Base-by-base conservation (phyloP, 495 filamentous ascomycete genomes). In the Penicillium cosmopolitanum region DNA sequence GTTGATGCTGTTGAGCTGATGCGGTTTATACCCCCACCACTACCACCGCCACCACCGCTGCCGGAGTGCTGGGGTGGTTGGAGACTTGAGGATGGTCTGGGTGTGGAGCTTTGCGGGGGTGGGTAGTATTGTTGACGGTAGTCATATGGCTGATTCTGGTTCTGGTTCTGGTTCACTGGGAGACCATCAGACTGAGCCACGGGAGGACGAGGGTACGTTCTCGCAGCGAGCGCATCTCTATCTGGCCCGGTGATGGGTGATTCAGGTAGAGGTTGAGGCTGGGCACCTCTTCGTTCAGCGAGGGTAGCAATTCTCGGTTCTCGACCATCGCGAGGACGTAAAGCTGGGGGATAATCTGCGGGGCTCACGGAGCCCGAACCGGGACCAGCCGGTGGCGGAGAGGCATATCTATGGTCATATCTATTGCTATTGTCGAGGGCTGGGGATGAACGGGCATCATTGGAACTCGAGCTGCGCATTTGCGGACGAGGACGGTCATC, bases 1-100 rank as follows among this genome's bases (percentile, higher is more conserved):
- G 86, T 96, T 1, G 95, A 97, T 15, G 93, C 92, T 28, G 90
- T 93, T 0, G 92, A 96, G 53, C 86, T 87, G 61, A 96, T 85
- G 23, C 93, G 85, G 74, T 93, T 90, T 71, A 97, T 82, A 6
- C 82, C 77, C 7, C 25, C 6, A 0, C 25, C 25, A 28, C 25
- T n/a, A n/a, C n/a, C n/a, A n/a, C n/a, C n/a, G n/a, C n/a, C n/a
- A n/a, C n/a, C 25, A 0, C 25, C 25, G 25, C 25, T 4, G 0
- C 25, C 25, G 25, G 81, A 79, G 2, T 48, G 47, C 5, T 66
- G 67, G 11, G 80, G 78, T 60, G 75, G 70, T 63, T 68, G 78
- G 66, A 74, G 64, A 57, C 64, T 66, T 43, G 74, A 71, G 4
- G 67, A 36, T 1, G 67, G 77, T 55, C 73, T 50, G 16, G 66